These are phyloP conservation scores for Leccinum arenicola DNA, from an alignment of 768 basidiomycete genomes.

Conservation along the genomic window DNA sequence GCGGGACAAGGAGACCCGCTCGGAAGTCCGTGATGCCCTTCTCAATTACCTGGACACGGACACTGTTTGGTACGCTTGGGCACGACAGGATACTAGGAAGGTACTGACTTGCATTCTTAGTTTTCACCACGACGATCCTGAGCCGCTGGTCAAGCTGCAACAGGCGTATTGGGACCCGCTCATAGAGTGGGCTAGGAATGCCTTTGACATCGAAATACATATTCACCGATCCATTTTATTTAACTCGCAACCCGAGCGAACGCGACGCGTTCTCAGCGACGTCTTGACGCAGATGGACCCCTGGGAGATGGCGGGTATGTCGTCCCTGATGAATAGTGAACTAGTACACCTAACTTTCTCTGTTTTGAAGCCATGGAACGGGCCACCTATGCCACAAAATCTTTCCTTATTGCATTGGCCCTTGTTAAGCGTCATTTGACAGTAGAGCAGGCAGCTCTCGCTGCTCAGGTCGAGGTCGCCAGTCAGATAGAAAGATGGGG, in stretches of 20 bases:
- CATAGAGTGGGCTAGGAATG: slow-evolving; percentile 69
- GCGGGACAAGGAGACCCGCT: slow-evolving; percentile 49
- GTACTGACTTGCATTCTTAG: slow-evolving; percentile 36
- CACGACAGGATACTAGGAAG: neutral
- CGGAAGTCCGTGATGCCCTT: slow-evolving; percentile 64
- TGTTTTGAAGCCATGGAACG: slow-evolving; percentile 77
- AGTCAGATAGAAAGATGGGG: slow-evolving; percentile 98
- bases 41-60: slow-evolving; percentile 92
- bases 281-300: slow-evolving; percentile 64
- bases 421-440: slow-evolving; percentile 73
- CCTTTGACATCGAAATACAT: slow-evolving; percentile 64
- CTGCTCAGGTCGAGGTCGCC: slow-evolving; percentile 87
- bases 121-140: slow-evolving; percentile 80
- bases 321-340: neutral
- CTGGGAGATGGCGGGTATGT: slow-evolving; percentile 89
- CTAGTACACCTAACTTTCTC: neutral
- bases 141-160: slow-evolving; percentile 74
- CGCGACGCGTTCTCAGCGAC: slow-evolving; percentile 54
- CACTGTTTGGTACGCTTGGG: slow-evolving; percentile 69
- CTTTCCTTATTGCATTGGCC: slow-evolving; percentile 83
- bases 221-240: slow-evolving; percentile 72
- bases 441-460: slow-evolving; percentile 81
- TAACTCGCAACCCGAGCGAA: slow-evolving; percentile 66
- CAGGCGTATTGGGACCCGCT: slow-evolving; percentile 85
- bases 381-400: slow-evolving; percentile 85